Base-by-base conservation (phyloP, 805 yeast genomes). In the Wickerhamiella occidentalis region DNA sequence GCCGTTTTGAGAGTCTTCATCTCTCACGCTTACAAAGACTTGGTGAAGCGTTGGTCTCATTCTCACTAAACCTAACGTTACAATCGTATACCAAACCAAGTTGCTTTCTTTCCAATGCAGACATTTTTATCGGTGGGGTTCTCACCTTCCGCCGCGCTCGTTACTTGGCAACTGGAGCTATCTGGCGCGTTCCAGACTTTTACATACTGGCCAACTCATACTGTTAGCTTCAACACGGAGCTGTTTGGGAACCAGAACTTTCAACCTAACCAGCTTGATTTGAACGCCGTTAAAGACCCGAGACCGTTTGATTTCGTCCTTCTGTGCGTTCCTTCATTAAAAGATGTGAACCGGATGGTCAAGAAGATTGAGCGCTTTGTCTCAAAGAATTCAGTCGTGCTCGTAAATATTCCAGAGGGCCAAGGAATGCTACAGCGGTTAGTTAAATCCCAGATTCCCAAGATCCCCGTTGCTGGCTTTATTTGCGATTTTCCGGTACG, bases 301-400 rank as follows among this genome's bases (percentile, higher is more conserved):
- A 18, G 15, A 7, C 30, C 45, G 36, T 43, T 56, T 17, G 52
- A 53, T 21, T 54, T 42, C 5, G 57, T 58, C 11, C 44, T 58
- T 17, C 49, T 58, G 21, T 56, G 52, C 36, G 49, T 58, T 6
- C 54, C 61, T n/a, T 48, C 54, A 7, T 52, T 58, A 41, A 56
- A 53, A 41, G 62, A 58, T 41, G 60, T 58, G n/a, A 50, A 50
- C 26, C 54, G 61, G 17, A 55, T 55, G 58, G 58, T 60, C 56
- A 51, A 54, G 22, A 53, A 55, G 46, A 51, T 58, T 13, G 49
- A 37, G 41, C 54, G 59, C 22, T 55, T 51, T 19, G 26, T 58
- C 8, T 40, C 54, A 30, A 55, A 55, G 23, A 36, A 43, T 49
- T 57, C 61, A 6, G 35, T 50, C 18, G 50, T 59, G 2, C 43